phyloP scores from a whole-genome alignment of 2,329 filamentous ascomycete species.

The Apiospora sp. region DNA sequence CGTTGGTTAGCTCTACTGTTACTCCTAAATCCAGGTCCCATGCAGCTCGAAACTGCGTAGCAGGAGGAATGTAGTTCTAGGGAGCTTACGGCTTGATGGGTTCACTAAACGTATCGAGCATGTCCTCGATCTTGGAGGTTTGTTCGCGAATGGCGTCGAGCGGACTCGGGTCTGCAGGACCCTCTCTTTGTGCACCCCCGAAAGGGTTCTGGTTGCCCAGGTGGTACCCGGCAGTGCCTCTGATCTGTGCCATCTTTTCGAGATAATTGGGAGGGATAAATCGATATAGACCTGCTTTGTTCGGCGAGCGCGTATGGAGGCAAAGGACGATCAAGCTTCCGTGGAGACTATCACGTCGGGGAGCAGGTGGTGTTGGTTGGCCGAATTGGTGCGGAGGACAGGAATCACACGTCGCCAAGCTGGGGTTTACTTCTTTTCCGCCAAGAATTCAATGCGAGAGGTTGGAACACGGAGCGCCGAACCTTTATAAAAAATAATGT shows the following conservation, averaged over 20 bases:
- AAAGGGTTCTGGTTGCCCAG: slow-evolving; percentile 79
- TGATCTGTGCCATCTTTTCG: slow-evolving; percentile 52
- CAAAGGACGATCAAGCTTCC: not conserved
- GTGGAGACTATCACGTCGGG: slow-evolving; percentile 2
- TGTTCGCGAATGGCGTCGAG: slow-evolving; percentile 91
- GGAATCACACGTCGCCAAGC: not conserved
- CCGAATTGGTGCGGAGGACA: not conserved
- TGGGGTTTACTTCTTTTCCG: slow-evolving; percentile 1
- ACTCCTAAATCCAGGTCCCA: slow-evolving; percentile 13
- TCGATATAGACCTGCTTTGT: slow-evolving; percentile 11
- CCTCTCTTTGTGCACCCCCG: slow-evolving; percentile 67
- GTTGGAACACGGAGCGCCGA: not conserved
- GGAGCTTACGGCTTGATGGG: slow-evolving; percentile 89
- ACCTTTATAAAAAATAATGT: not conserved
- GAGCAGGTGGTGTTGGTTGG: not conserved
- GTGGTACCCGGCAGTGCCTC: slow-evolving; percentile 83
- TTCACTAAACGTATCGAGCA: slow-evolving; percentile 85
- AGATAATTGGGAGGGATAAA: not conserved
- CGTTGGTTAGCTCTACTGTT: slow-evolving; percentile 7
- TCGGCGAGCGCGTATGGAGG: slow-evolving; percentile 7
- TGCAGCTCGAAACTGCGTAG: not conserved
- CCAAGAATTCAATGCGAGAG: slow-evolving; percentile 2
- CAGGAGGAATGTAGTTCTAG: not conserved
- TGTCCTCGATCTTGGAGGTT: slow-evolving; percentile 98
- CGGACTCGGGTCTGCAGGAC: slow-evolving; percentile 73